phyloP scores from a whole-genome alignment of 768 basidiomycete species.

The Solioccasus polychromus region DNA sequence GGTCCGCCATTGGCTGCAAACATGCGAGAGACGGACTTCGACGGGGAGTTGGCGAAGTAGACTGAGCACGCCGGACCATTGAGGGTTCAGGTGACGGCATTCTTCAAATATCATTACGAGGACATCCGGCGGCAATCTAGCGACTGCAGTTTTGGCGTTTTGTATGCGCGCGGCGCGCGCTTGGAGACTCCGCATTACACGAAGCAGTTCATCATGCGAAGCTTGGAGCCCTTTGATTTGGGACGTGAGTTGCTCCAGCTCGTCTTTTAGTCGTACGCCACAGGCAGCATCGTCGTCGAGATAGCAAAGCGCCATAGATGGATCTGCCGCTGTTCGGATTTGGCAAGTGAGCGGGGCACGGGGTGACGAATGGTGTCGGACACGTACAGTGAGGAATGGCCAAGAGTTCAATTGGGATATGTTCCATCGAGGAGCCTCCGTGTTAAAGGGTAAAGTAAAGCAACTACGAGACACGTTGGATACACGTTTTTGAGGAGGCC shows the following conservation, averaged over 20 bases:
- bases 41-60: constrained; percentile 32
- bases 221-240: constrained; percentile 28
- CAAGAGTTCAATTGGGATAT: constrained; percentile 18
- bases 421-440: constrained; percentile 18
- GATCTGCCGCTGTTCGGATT: constrained; percentile 5
- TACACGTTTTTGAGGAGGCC: constrained; percentile 31
- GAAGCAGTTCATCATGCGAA: constrained; percentile 27
- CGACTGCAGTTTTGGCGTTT: constrained; percentile 27
- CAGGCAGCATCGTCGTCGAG: constrained; percentile 15
- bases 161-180: constrained; percentile 31
- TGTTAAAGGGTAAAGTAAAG: constrained; percentile 26
- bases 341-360: not conserved
- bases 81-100: constrained; percentile 29
- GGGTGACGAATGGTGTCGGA: not conserved
- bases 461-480: constrained; percentile 22
- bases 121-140: constrained; percentile 30
- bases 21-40: constrained; percentile 34
- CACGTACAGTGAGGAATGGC: constrained; percentile 23
- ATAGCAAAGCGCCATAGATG: constrained; percentile 25
- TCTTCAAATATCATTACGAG: constrained; percentile 33
- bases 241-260: constrained; percentile 25
- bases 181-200: constrained; percentile 26
- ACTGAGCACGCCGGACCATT: constrained; percentile 32
- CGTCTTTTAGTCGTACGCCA: constrained; percentile 13
- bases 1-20: constrained; percentile 33